Evolutionary conservation across 2,329 filamentous ascomycete species (phyloP).

Genomic region (Ophiognomonia clavigignenti-juglandacearum): DNA sequence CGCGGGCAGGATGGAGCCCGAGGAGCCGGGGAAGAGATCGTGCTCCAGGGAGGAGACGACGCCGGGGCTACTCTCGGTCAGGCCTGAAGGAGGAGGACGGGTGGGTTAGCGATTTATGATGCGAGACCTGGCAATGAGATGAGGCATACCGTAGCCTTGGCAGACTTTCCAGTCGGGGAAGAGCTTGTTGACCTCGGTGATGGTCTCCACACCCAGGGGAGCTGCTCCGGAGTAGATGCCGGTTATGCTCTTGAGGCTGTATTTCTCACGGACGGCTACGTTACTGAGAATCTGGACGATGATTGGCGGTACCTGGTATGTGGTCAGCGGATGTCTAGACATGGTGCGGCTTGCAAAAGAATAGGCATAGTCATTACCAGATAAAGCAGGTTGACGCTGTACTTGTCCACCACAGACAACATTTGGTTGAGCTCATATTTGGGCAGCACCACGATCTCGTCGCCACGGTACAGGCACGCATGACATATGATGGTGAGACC

Average conservation of each 20-base stretch:
- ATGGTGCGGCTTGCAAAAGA: constrained; percentile 21
- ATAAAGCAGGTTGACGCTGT: constrained; percentile 63
- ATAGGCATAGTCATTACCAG: constrained; percentile 48
- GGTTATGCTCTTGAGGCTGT: constrained; percentile 63
- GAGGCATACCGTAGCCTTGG: constrained; percentile 69
- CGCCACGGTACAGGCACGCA: constrained; percentile 62
- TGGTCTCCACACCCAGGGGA: constrained; percentile 66
- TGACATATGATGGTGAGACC: constrained; percentile 68
- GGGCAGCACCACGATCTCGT: constrained; percentile 66
- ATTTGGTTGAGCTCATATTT: constrained; percentile 70
- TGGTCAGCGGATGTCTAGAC: neutral
- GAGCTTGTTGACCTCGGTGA: constrained; percentile 50
- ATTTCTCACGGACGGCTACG: constrained; percentile 52
- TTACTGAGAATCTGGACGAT: constrained; percentile 69
- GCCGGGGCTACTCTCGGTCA: constrained; percentile 70
- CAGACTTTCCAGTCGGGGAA: constrained; percentile 62
- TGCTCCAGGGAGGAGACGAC: constrained; percentile 50
- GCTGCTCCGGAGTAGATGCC: constrained; percentile 69
- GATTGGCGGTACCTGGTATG: constrained; percentile 60
- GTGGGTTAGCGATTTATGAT: no score
- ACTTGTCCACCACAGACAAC: constrained; percentile 59
- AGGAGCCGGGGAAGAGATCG: constrained; percentile 65
- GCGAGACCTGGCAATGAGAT: no score
- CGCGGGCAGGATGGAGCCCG: constrained; percentile 62
- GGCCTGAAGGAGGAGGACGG: constrained; percentile 39